Conservation (phyloP, 1,284 basidiomycete species). For the Trametes pubescens region DNA sequence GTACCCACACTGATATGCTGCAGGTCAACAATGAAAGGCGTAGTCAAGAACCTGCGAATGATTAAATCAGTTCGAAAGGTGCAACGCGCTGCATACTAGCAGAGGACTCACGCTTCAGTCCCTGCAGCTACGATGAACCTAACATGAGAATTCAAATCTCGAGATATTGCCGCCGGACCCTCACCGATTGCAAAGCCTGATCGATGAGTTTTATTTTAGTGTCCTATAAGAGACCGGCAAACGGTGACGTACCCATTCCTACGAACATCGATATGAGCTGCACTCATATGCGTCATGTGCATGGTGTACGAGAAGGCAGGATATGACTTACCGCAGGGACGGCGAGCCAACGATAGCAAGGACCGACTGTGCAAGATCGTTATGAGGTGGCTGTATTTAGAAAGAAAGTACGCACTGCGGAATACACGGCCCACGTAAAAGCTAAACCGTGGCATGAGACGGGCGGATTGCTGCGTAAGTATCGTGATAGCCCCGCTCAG, state of each 20-base stretch:
- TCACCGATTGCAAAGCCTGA: neutral
- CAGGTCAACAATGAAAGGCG: neutral
- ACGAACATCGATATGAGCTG: slow-evolving; percentile 1
- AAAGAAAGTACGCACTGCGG: neutral
- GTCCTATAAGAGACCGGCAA: neutral
- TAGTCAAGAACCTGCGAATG: neutral
- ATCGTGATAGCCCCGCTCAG: neutral
- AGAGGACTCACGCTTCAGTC: neutral
- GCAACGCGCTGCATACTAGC: neutral
- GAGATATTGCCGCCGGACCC: neutral
- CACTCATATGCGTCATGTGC: neutral
- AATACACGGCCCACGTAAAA: slow-evolving; percentile 11
- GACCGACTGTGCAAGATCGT: neutral
- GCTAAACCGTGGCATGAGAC: neutral
- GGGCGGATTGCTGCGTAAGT: too few relatives aligned
- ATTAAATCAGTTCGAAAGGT: neutral
- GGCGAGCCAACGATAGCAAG: slow-evolving; percentile 6
- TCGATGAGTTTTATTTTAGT: neutral
- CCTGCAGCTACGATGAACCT: neutral
- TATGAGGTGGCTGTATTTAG: neutral
- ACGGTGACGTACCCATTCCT: neutral
- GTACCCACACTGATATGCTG: slow-evolving; percentile 8
- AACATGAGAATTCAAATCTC: neutral
- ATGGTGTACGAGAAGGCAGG: neutral
- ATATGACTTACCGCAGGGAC: slow-evolving; percentile 8